Evolutionary conservation across 306 rosid species (phyloP), one percentile per base, ranked within the genome.

Genomic region (Macrotyloma uniflorum): DNA sequence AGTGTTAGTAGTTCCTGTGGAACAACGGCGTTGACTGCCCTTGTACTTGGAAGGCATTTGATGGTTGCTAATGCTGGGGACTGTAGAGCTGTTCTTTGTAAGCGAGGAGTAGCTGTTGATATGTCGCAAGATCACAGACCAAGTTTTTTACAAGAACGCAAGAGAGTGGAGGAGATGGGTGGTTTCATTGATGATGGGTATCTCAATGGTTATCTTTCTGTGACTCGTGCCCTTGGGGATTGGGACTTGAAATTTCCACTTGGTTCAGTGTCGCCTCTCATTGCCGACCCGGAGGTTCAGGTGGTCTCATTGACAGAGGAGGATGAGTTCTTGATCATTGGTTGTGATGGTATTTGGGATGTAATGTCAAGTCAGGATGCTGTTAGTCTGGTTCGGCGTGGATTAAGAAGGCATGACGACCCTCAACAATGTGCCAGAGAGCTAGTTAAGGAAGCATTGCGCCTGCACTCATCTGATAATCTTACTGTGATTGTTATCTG

Each of bases 301-400:
- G 92, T 77, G 72, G 83, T 72, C 43, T 20, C 82, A 19, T 80
- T 93, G 82, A 89, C 90, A 3, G 89, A 90, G 71, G 94, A 89
- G 2, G 94, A 93, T 0, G 98, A 93, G 54, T 93, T 93, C 81
- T 64, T 93, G 84, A 89, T 93, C 57, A 87, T 93, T 66, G 89
- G 90, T 12, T 93, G 98, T 73, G 98, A 93, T 70, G 98, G 97
- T 22, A 85, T 93, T 45, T 93, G 98, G 98, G 98, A 93, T 57
- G 94, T 87, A 1, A 86, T 93, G 88, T 71, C 89, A 12, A 91
- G 98, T 84, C 97, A 93, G 78, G 63, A 77, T 8, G 97, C 96
- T 14, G 96, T 93, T 67, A 90, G 96, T 73, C 85, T 93, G 12
- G 97, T 87, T 35, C 90, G 96, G 15, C 91, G 88, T 0, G 88